Base-by-base conservation (phyloP, 2,329 filamentous ascomycete species). In the Mycogone perniciosa region DNA sequence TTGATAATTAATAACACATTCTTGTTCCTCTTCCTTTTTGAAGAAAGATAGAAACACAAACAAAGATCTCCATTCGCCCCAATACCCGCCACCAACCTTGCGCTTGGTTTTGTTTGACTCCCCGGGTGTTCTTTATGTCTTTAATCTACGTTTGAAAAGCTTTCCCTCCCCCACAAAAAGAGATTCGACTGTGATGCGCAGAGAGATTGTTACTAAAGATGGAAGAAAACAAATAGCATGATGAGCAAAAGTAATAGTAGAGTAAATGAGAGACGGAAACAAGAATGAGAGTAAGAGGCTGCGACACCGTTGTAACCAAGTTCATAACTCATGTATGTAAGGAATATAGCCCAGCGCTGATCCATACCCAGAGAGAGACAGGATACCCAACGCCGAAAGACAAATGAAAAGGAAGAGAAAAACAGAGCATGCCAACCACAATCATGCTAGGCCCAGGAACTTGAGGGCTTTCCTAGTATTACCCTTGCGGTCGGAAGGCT, bases 381-480 rank as follows among this genome's bases (percentile, higher is more conserved):
- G 37, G 37, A 31, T 34, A 35, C n/a, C 20, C n/a, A 33, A 27
- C 27, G 42, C 26, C 31, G 6, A 4, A 34, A 5, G 26, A 40
- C 37, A 11, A 31, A n/a, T 39, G 31, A 11, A 7, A 27, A 20
- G 13, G 13, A 11, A 30, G 30, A 11, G 35, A 6, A 43, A 44
- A 6, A 27, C 20, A 44, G 34, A 20, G 38, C 4, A 34, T 1
- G 27, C 7, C 7, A 46, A 33, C 2, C 13, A 11, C 29, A 27
- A 41, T 48, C 42, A 49, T n/a, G 38, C 59, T 58, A 75, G 8
- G 71, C 70, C 41, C 79, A 80, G 66, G 59, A 77, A 79, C 60
- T 76, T 79, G 47, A 79, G 68, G 6, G 77, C 77, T 60, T 80
- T 80, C 6, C 71, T 68, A 45, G 68, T 76, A 51, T 71, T 74